Conservation (phyloP, 345 rosid species). For the Hypericum perforatum region DNA sequence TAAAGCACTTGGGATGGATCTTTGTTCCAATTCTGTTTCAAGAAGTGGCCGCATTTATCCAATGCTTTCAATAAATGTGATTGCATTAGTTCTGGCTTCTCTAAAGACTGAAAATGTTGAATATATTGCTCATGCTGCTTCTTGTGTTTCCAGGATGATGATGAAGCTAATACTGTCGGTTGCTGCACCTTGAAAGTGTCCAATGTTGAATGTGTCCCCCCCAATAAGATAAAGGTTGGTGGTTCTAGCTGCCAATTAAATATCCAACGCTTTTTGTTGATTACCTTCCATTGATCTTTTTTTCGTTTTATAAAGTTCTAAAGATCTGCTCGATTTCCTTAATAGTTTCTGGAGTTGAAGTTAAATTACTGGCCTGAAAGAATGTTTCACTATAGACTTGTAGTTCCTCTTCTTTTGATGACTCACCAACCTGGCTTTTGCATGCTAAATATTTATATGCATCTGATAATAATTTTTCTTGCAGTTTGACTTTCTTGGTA, state of each 20-base stretch:
- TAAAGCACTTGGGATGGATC: no score
- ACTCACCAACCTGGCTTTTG: neutral
- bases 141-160: conserved; percentile 66
- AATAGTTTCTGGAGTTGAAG: no score
- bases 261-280: neutral
- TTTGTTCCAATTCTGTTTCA: no score
- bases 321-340: no score
- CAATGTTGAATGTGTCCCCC: conserved; percentile 80
- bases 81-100: neutral
- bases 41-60: no score
- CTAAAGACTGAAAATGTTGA: neutral
- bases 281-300: no score
- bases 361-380: no score
- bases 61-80: neutral
- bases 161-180: conserved; percentile 99
- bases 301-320: no score
- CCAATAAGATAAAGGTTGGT: conserved; percentile 62
- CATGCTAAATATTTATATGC: conserved; percentile 2
- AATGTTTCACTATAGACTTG: no score
- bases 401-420: neutral
- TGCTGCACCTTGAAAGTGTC: conserved; percentile 95
- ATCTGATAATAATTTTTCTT: conserved; percentile 11
- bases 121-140: conserved; percentile 1
- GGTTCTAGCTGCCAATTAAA: neutral
- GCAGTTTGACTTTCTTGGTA: conserved; percentile 99